Base-by-base conservation (phyloP, 2,329 filamentous ascomycete species). In the Cordyceps cateniannulata region DNA sequence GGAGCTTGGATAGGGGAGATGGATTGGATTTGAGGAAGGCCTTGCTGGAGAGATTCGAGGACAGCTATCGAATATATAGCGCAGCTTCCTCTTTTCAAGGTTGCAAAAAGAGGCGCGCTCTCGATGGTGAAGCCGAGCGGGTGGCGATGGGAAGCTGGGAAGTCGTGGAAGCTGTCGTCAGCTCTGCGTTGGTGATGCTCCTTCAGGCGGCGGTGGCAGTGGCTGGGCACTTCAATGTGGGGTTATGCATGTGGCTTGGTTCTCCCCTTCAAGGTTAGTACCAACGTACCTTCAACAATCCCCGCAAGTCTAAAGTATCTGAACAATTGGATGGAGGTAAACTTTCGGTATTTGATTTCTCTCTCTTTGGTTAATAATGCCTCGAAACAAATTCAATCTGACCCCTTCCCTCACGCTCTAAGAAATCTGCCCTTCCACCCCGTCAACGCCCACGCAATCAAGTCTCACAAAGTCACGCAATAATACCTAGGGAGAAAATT, bases 111-210 rank as follows among this genome's bases (percentile, higher is more conserved):
- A 14, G 18, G 22, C 3, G 53, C 38, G 24, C 25, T 59, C 44
- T 45, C 9, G n/a, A 47, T 29, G 45, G 38, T 22, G 10, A 42
- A 44, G 35, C 18, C 32, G 45, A 35, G 25, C 24, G 20, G 24
- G 59, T 55, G 59, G 59, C 51, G 47, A 44, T 50, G 50, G 20
- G n/a, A 38, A 56, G 59, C 51, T 44, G 48, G 35, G 44, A 29
- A 42, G 54, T 61, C 61, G 57, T 59, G 12, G 49, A 29, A 62
- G 63, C 63, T 61, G 61, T 64, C 63, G 63, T 64, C 63, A 64
- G 63, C 63, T 40, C 44, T 44, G 48, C 40, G 59, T 51, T 59
- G 44, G 22, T 25, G 44, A 47, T 45, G 45, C 2, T 35, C 32
- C 10, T 35, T 35, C 9, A 35, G 32, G 32, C 14, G 32, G 32